Percentiles rank a stretch among this genome's conserved stretches.
phyloP scores from a whole-genome alignment of 306 rosid genomes.

The Sesbania bispinosa region DNA sequence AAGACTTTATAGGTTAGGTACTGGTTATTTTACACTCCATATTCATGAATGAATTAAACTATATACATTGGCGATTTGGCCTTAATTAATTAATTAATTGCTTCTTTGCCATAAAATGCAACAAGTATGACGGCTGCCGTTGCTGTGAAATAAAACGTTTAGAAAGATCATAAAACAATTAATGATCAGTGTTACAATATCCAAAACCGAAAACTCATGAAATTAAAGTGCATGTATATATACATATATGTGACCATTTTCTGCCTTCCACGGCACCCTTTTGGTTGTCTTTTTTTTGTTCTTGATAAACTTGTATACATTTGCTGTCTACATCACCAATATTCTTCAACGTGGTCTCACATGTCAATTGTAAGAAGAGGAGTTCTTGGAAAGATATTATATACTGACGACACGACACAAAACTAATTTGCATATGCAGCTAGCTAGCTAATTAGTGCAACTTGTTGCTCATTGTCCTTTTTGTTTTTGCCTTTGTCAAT shows the following conservation, averaged over 20 bases:
- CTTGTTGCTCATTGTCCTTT: conserved; percentile 25
- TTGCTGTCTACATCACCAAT: conserved; percentile 27
- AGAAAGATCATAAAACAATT: conserved; percentile 13
- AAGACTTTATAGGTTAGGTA: neutral
- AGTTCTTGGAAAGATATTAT: neutral
- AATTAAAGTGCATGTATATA: neutral
- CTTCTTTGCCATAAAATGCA: neutral
- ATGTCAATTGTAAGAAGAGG: conserved; percentile 26
- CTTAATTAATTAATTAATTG: neutral
- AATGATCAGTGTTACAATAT: conserved; percentile 33
- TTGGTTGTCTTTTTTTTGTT: neutral
- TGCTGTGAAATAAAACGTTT: neutral
- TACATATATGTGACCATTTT: neutral
- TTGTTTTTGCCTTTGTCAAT: neutral
- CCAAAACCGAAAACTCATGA: neutral
- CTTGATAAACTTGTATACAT: neutral
- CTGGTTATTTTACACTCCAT: neutral
- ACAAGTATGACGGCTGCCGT: neutral
- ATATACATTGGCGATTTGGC: neutral
- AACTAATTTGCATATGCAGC: conserved; percentile 21
- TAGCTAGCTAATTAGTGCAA: conserved; percentile 14
- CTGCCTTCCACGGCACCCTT: neutral
- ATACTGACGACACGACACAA: conserved; percentile 22
- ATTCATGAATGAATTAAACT: neutral
- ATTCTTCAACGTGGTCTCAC: conserved; percentile 49